These are phyloP conservation scores for Carex myosuroides DNA, from an alignment of 176 grass and related monocot genomes.

Conservation along the genomic window DNA sequence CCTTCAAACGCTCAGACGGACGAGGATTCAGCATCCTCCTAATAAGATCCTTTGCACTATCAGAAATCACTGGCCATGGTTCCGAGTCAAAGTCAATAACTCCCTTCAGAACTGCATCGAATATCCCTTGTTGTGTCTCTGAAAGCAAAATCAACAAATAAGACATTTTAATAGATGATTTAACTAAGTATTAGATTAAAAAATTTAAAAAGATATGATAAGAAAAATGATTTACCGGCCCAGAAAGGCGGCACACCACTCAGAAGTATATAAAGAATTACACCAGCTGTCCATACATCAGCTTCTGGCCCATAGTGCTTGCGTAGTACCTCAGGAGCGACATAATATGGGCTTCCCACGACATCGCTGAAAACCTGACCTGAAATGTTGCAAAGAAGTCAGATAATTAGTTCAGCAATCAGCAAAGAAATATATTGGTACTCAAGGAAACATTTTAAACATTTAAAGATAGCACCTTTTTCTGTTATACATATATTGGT, in stretches of 20 bases:
- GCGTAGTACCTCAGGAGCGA: constrained; percentile 74
- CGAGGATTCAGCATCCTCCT: constrained; percentile 75
- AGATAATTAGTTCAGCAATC: not conserved
- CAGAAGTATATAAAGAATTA: constrained; percentile 80
- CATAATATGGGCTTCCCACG: constrained; percentile 88
- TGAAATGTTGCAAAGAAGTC: constrained; percentile 15
- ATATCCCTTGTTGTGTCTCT: constrained; percentile 99
- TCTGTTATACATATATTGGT: not conserved
- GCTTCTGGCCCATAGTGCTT: constrained; percentile 73
- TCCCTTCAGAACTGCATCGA: constrained; percentile 95
- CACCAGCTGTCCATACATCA: constrained; percentile 94
- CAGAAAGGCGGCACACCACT: constrained; percentile 86
- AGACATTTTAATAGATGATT: not conserved
- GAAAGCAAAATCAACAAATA: constrained; percentile 20
- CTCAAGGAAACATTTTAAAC: not conserved
- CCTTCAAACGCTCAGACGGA: constrained; percentile 53
- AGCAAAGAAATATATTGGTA: not conserved
- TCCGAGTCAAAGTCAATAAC: constrained; percentile 92
- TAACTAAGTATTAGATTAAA: constrained; percentile 4
- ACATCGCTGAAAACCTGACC: constrained; percentile 83
- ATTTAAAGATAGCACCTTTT: constrained; percentile 1
- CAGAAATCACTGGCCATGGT: constrained; percentile 94
- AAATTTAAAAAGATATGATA: not conserved
- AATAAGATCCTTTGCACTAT: constrained; percentile 94
- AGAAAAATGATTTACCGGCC: constrained; percentile 36